Base-by-base conservation (phyloP, 1,139 yeast species). In the Pneumocystis canis region DNA sequence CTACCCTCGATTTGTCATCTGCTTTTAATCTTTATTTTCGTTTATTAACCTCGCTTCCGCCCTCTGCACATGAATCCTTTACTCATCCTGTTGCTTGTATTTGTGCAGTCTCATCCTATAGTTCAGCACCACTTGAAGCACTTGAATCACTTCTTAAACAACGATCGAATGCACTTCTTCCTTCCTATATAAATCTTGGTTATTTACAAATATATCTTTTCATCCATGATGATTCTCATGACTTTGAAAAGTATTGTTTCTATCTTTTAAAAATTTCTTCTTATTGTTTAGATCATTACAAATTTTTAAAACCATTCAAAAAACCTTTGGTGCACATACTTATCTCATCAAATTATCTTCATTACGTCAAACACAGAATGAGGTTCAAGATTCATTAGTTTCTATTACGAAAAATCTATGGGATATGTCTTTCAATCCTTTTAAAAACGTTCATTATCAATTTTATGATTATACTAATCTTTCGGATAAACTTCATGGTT, bases 71-170 rank as follows among this genome's bases (percentile, higher is more conserved):
- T 72, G 97, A 92, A 72, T 84, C 92, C 2, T 85, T 90, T 71
- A 85, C 88, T 68, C 97, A 92, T 71, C 97, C 98, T 0, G 81
- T 89, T 1, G 80, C 89, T 1, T 88, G 90, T 62, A 73, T 90
- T 20, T 79, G 89, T 62, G 85, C 86, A 4, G 77, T 90, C 2
- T 79, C 85, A 61, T 73, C 78, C 33, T 68, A 70, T 35, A 73
- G 72, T 60, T 69, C 71, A 32, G 84, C 83, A 66, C 76, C 84
- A 0, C 70, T 83, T 2, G 84, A 80, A 16, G 72, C 76, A 5
- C 72, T 84, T n/a, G 72, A 76, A 6, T 65, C 66, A 25, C 68
- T 77, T 41, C 75, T 71, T 65, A 70, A 70, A 59, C 69, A 68
- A 54, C 72, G 75, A 62, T 70, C 71, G 62, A 73, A 72, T 16